phyloP scores from a whole-genome alignment of 73 alveolate genomes.

The Tetrahymena elliotti region DNA sequence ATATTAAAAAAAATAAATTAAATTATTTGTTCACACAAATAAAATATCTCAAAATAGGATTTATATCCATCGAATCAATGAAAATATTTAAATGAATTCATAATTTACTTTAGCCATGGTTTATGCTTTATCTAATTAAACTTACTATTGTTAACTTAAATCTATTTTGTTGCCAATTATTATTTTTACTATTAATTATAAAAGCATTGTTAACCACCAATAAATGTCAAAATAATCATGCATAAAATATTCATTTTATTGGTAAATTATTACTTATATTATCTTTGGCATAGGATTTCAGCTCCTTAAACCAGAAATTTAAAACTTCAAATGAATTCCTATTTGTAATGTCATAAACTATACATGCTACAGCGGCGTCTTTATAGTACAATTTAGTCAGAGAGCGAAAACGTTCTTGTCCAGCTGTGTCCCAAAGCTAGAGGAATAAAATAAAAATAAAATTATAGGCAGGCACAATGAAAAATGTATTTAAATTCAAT shows the following conservation, averaged over 20 bases:
- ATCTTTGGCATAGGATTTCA: constrained; percentile 30
- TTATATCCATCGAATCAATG: neutral
- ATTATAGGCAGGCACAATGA: neutral
- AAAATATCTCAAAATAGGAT: too few species aligned
- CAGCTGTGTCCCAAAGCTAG: constrained; percentile 70
- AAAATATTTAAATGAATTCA: too few species aligned
- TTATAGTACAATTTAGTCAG: constrained; percentile 44
- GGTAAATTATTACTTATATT: neutral
- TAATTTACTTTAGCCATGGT: neutral
- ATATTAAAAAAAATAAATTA: neutral
- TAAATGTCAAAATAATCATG: neutral
- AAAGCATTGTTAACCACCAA: neutral
- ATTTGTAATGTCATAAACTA: constrained; percentile 55
- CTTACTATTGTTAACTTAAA: neutral
- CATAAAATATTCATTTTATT: neutral
- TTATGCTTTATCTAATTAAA: neutral
- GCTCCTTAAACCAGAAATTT: constrained; percentile 26
- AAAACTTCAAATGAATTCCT: constrained; percentile 25
- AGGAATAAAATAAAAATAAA: neutral
- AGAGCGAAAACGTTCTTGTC: constrained; percentile 53
- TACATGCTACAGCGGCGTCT: constrained; percentile 49
- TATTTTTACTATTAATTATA: neutral
- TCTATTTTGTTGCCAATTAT: neutral
- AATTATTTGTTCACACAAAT: neutral
- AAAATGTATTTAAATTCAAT: neutral